phyloP scores from a whole-genome alignment of 1,284 basidiomycete genomes.

The Golubevia pallescens region DNA sequence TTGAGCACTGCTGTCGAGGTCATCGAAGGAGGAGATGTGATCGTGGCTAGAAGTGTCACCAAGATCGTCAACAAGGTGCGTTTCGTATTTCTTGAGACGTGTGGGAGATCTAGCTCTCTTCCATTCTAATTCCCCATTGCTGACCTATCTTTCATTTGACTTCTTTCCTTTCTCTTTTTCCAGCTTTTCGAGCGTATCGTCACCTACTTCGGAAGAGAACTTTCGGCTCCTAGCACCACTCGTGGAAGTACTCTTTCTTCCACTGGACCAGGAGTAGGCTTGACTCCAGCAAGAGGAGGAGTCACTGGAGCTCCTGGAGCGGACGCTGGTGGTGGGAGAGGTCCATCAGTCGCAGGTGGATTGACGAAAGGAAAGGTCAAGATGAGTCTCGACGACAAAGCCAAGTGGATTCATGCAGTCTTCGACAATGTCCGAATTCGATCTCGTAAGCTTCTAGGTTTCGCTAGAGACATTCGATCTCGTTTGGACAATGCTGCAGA shows the following conservation, averaged over 20 bases:
- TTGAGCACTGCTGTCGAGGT: slow-evolving; percentile 91
- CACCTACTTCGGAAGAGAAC: slow-evolving; percentile 91
- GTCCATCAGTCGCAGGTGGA: slow-evolving; percentile 24
- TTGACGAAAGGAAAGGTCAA: slow-evolving; percentile 34
- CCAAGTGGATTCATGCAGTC: slow-evolving; percentile 89
- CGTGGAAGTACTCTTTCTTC: background rate
- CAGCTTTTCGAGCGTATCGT: slow-evolving; percentile 73
- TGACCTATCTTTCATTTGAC: background rate
- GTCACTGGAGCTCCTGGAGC: background rate
- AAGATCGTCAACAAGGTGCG: slow-evolving; percentile 48
- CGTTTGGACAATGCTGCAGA: slow-evolving; percentile 95
- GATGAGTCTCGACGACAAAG: slow-evolving; percentile 82
- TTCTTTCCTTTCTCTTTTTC: background rate
- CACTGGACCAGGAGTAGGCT: background rate
- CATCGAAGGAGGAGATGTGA: slow-evolving; percentile 83
- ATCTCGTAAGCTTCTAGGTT: slow-evolving; percentile 90
- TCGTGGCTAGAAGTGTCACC: slow-evolving; percentile 73
- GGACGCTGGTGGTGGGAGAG: slow-evolving; percentile 3
- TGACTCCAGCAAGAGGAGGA: background rate
- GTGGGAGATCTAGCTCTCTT: background rate
- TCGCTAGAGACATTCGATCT: slow-evolving; percentile 70
- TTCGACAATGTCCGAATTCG: slow-evolving; percentile 90
- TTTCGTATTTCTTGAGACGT: background rate
- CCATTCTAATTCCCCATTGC: background rate
- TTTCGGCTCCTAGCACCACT: slow-evolving; percentile 73